A percentile compares a stretch with the other conserved stretches of the same genome.
Evolutionary conservation across 495 filamentous ascomycete genomes (phyloP).

Genomic region (Neurospora sp.): DNA sequence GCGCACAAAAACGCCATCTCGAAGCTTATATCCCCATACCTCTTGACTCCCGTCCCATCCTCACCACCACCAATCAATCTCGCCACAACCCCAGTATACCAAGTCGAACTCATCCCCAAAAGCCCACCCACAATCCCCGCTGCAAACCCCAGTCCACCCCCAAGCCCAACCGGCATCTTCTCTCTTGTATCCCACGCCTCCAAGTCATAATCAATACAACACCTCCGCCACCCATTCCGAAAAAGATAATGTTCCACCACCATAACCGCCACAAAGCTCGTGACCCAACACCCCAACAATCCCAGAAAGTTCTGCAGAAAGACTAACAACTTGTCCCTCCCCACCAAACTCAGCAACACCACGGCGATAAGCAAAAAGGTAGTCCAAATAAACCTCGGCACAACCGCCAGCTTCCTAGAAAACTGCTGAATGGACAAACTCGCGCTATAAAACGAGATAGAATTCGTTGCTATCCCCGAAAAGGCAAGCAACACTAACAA

Average conservation of each 20-base stretch:
- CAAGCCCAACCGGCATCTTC: constrained; percentile 37
- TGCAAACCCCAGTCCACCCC: constrained; percentile 34
- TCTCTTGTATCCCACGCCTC: constrained; percentile 39
- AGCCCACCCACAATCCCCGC: constrained; percentile 36
- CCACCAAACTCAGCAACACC: constrained; percentile 33
- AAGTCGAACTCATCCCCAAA: constrained; percentile 42
- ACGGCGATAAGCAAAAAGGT: constrained; percentile 32
- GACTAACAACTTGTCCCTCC: constrained; percentile 30
- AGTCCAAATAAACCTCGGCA: constrained; percentile 41
- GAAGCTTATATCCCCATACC: constrained; percentile 47
- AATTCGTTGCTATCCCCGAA: constrained; percentile 40
- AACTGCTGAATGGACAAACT: constrained; percentile 35
- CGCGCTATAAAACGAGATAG: constrained; percentile 35
- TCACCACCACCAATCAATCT: constrained; percentile 27
- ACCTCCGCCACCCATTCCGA: constrained; percentile 28
- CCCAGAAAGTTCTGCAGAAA: constrained; percentile 46
- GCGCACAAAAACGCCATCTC: constrained; percentile 43
- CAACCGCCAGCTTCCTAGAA: constrained; percentile 19
- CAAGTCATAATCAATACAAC: constrained; percentile 32
- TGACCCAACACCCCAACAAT: constrained; percentile 50
- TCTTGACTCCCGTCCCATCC: constrained; percentile 1
- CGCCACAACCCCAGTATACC: constrained; percentile 42
- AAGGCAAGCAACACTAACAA: constrained; percentile 45
- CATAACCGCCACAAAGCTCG: constrained; percentile 47
- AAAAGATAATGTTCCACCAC: constrained; percentile 52